Base-by-base conservation (phyloP, 2,329 filamentous ascomycete species). In the Trichophyton mentagrophytes region DNA sequence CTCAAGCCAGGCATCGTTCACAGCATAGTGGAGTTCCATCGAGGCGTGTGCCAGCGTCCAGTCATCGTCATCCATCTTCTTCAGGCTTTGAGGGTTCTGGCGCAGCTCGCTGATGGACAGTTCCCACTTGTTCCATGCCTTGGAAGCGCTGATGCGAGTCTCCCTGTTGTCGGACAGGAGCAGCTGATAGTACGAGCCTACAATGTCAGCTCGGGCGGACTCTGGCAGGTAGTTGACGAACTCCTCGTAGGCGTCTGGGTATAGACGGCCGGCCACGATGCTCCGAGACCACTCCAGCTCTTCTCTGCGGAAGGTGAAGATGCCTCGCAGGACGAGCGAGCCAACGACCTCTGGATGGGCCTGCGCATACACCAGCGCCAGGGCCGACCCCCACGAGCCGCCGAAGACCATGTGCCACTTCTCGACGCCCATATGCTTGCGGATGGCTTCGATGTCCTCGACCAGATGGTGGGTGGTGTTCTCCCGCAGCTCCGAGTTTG, bases 351-450 rank as follows among this genome's bases (percentile, higher is more conserved):
- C 67, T 0, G 77, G 73, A 40, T 78, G 72, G 0, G 70, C 70
- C 63, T 79, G 72, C 0, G 77, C 68, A 65, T 79, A 79, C 25
- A 74, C 69, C 0, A 79, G 67, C 0, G 75, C 67, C 15, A 79
- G 70, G 0, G 76, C 77, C 76, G 49, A 55, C 4, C 49, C 49
- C 49, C 49, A 55, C 13, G 49, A 55, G 5, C 49, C 49, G 44
- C 78, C 78, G 62, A 78, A 80, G 3, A 79, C 73, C 47, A 73
- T 61, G 42, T 74, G 70, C 78, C 77, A 79, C 65, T 76, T 76
- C 6, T 66, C 46, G 33, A 79, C 74, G 0, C 68, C 60, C 5
- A 79, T 68, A 59, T 78, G 74, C 15, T 69, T 63, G 44, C 78
- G 72, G 1, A 79, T 67, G 1, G 67, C 65, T 62, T 79, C 77